Conservation (phyloP, 2,329 filamentous ascomycete genomes). For the Clarireedia sp. region DNA sequence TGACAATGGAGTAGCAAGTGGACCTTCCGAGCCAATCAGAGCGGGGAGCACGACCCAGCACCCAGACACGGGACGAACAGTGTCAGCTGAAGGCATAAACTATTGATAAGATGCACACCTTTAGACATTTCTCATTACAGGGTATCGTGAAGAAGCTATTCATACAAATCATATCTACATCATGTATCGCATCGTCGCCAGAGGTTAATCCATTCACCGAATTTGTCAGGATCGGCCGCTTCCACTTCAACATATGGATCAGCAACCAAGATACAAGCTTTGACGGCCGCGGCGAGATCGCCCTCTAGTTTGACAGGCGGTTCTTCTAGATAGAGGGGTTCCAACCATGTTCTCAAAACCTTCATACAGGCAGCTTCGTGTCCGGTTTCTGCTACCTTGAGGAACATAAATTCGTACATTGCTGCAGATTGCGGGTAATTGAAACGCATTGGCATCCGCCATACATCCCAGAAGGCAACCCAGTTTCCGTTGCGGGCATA, state of each 20-base stretch:
- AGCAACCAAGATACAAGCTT: constrained; percentile 46
- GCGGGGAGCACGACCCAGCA: neutral
- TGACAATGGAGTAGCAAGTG: neutral
- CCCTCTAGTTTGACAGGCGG: constrained; percentile 40
- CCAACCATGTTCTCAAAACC: constrained; percentile 45
- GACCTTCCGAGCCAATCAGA: neutral
- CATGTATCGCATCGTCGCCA: constrained; percentile 13
- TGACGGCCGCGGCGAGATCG: constrained; percentile 40
- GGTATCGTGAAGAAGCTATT: neutral
- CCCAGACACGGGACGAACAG: neutral
- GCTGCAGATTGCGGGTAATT: constrained; percentile 39
- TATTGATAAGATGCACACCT: neutral
- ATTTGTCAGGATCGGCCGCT: constrained; percentile 7
- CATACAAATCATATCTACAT: neutral
- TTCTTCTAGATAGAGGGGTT: constrained; percentile 50
- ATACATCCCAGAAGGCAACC: constrained; percentile 52
- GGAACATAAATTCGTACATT: constrained; percentile 50
- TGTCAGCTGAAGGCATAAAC: neutral
- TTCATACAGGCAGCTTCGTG: constrained; percentile 39
- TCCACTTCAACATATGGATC: constrained; percentile 35
- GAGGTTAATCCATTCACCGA: constrained; percentile 17
- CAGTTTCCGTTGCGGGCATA: constrained; percentile 44
- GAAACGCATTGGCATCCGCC: constrained; percentile 46
- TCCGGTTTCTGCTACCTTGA: constrained; percentile 37
- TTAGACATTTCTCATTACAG: neutral